These are phyloP conservation scores for Silybum marianum DNA, from an alignment of 129 eudicot genomes.

Conservation along the genomic window DNA sequence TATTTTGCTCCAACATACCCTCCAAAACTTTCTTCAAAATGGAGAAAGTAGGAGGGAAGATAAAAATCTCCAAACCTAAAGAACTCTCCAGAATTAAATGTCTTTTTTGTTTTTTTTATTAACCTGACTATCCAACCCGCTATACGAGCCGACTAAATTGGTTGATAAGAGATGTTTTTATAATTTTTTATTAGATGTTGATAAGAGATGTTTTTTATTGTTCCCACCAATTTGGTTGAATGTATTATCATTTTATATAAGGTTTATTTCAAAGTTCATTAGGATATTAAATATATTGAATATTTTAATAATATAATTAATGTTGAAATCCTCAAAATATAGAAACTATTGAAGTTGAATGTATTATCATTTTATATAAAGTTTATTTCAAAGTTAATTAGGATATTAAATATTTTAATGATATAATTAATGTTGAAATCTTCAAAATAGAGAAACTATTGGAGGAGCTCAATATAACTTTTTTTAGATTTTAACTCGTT, in stretches of 20 bases:
- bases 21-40: neutral
- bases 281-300: neutral
- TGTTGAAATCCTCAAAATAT: neutral
- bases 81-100: no score
- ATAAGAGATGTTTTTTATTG: no score
- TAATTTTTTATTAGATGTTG: no score
- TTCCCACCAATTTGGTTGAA: neutral
- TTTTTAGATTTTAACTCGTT: neutral
- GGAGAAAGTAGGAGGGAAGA: neutral
- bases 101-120: no score
- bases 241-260: neutral
- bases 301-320: no score
- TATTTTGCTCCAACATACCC: no score
- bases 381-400: neutral
- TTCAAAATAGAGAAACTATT: neutral
- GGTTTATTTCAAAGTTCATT: no score
- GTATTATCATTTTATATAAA: neutral
- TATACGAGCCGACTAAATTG: no score
- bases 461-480: neutral
- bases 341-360: no score
- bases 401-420: neutral
- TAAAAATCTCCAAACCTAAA: no score
- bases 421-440: neutral
- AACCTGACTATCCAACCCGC: no score
- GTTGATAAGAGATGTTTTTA: neutral